Percentiles rank a stretch among this genome's conserved stretches.
Conservation (phyloP, 2,329 filamentous ascomycete genomes). For the Colletotrichum abscissum region DNA sequence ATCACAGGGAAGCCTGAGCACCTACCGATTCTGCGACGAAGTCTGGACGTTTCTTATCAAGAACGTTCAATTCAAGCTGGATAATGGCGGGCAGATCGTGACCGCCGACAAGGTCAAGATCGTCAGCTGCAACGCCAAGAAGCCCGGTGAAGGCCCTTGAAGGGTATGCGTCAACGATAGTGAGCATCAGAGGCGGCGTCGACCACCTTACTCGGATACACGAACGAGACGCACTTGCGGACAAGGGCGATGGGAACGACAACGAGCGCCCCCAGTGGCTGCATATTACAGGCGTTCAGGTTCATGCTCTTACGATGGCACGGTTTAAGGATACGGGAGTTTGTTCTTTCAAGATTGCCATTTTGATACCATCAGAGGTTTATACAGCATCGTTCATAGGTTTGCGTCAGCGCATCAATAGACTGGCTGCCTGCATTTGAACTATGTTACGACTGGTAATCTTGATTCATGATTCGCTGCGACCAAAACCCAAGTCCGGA, state of each 20-base stretch:
- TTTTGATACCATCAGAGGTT: slow-evolving; percentile 32
- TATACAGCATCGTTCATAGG: slow-evolving; percentile 16
- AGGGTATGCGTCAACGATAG: background rate
- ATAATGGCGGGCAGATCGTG: slow-evolving; percentile 78
- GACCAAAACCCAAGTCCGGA: too few relatives aligned
- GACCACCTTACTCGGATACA: slow-evolving; percentile 6
- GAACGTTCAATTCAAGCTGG: slow-evolving; percentile 98
- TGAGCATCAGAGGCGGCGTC: background rate
- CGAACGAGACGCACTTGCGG: slow-evolving; percentile 11
- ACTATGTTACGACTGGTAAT: background rate
- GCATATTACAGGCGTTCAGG: slow-evolving; percentile 33
- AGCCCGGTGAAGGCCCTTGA: slow-evolving; percentile 54
- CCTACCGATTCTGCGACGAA: slow-evolving; percentile 99
- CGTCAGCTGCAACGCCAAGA: slow-evolving; percentile 95
- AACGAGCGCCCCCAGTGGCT: slow-evolving; percentile 19
- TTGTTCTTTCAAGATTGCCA: slow-evolving; percentile 24
- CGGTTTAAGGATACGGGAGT: slow-evolving; percentile 23
- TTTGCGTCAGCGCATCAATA: slow-evolving; percentile 14
- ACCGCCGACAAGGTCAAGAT: slow-evolving; percentile 96
- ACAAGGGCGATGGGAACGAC: slow-evolving; percentile 2
- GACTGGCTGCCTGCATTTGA: background rate
- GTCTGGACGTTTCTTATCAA: slow-evolving; percentile 99
- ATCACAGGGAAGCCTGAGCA: slow-evolving; percentile 89
- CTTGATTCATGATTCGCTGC: background rate
- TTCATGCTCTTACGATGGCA: slow-evolving; percentile 16